A percentile compares a stretch with the other conserved stretches of the same genome.
phyloP scores from a whole-genome alignment of 148 eudicot genomes.

The Dianthus caryophyllus region DNA sequence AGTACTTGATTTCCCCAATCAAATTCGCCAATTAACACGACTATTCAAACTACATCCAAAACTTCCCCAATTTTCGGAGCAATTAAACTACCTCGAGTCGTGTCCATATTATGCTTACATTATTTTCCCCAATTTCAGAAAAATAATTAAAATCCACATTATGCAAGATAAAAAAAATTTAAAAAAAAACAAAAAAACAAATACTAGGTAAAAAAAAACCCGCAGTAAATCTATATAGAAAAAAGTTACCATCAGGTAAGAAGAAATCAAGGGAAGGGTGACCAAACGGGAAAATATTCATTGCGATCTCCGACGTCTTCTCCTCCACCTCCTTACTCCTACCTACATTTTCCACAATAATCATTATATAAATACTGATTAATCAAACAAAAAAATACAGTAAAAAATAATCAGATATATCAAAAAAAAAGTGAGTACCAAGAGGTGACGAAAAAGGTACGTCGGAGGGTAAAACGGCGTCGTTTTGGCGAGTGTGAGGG shows the following conservation, averaged over 20 bases:
- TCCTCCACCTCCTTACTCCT: constrained; percentile 25
- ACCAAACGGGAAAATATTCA: constrained; percentile 49
- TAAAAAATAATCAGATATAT: not conserved
- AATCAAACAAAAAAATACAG: too few relatives aligned
- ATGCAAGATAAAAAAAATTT: too few relatives aligned
- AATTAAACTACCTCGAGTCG: too few relatives aligned
- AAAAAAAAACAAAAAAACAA: too few relatives aligned
- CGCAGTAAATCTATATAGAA: not conserved
- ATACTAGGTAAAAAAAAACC: not conserved
- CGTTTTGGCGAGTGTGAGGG: constrained; percentile 40
- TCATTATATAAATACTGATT: not conserved
- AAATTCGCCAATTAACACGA: too few relatives aligned
- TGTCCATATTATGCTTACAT: too few relatives aligned
- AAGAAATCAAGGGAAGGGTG: constrained; percentile 65
- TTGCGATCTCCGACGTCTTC: constrained; percentile 22
- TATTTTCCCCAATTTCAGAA: too few relatives aligned
- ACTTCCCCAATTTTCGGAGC: too few relatives aligned
- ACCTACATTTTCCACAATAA: constrained; percentile 23
- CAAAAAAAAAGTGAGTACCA: constrained; percentile 5
- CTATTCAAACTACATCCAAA: too few relatives aligned
- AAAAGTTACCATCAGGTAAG: constrained; percentile 60
- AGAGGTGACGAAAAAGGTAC: constrained; percentile 17
- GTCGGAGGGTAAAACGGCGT: constrained; percentile 26
- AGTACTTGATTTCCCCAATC: too few relatives aligned
- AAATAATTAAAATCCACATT: too few relatives aligned